phyloP scores from a whole-genome alignment of 306 rosid genomes.

The Castanospermum australe region DNA sequence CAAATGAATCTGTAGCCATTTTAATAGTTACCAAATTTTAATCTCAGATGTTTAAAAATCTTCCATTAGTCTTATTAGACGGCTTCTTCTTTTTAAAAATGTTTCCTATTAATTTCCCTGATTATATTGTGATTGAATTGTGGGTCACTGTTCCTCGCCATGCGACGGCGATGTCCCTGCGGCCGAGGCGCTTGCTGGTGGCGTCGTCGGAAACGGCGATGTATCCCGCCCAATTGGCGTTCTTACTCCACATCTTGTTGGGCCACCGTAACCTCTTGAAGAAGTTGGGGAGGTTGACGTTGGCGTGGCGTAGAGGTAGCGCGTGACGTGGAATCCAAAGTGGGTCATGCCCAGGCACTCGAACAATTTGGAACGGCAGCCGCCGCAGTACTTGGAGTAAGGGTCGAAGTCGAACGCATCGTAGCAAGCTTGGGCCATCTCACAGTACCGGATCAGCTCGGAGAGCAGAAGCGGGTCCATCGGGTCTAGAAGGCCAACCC shows the following conservation, averaged over 20 bases:
- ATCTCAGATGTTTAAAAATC: neutral
- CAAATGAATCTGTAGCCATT: neutral
- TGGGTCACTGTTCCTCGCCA: slow-evolving; percentile 89
- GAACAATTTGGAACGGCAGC: slow-evolving; percentile 46
- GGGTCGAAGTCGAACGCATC: slow-evolving; percentile 83
- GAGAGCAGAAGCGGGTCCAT: slow-evolving; percentile 54
- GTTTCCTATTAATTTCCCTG: too few relatives aligned
- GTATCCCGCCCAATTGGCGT: slow-evolving; percentile 83
- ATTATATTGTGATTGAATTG: too few relatives aligned
- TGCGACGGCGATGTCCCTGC: slow-evolving; percentile 62
- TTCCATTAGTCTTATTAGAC: neutral
- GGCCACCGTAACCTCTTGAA: slow-evolving; percentile 73
- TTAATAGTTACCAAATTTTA: neutral
- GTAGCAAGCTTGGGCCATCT: slow-evolving; percentile 88
- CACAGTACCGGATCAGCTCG: slow-evolving; percentile 71
- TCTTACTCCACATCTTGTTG: slow-evolving; percentile 54
- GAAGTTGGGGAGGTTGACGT: slow-evolving; percentile 50
- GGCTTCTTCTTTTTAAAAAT: neutral
- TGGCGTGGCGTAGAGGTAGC: slow-evolving; percentile 69
- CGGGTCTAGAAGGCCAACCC: slow-evolving; percentile 72
- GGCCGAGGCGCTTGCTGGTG: slow-evolving; percentile 40
- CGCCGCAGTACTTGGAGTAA: slow-evolving; percentile 78
- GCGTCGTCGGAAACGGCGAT: slow-evolving; percentile 64
- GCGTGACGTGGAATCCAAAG: slow-evolving; percentile 46
- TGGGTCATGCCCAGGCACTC: slow-evolving; percentile 15